Evolutionary conservation across 129 eudicot species (phyloP), one percentile per base, ranked within the genome.

Genomic region (Deinandra increscens): DNA sequence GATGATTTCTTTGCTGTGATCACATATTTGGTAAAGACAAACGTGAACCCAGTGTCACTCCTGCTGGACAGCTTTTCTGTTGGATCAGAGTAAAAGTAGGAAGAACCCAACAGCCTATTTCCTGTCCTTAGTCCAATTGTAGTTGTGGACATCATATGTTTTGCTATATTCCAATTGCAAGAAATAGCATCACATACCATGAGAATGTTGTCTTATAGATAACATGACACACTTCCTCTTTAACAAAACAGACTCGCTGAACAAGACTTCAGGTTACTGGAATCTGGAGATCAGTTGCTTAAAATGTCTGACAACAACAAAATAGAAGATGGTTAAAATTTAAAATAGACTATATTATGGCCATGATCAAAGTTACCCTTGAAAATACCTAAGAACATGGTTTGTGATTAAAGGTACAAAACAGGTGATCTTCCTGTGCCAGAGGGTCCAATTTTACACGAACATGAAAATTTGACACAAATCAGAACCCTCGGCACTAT

Each of bases 121-220:
- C 95, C 97, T 41, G 97, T 75, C 78, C 81, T 85, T 64, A 89
- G 84, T 68, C 99, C 97, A 76, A 94, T 85, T 62, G 96, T 92
- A 78, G 91, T 84, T 15, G 93, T 80, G 63, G 89, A 86, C 97
- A 87, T 89, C 81, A 69, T 86, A 62, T 60, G 55, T 65, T 33
- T 39, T 22, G 58, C 65, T 38, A 43, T 56, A 75, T 60, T 64
- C 67, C 64, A 58, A 48, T 48, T 14, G 23, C 6, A 2, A 45
- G 61, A 38, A 43, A 54, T 33, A 84, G 70, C 72, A 72, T 76
- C 75, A 82, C 75, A 60, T 39, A 23, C 68, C 43, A 56, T 66
- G 36, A 17, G 54, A 69, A 45, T 51, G 43, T 56, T 37, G 38
- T 31, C 37, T 38, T 55, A 37, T 45, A 53, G 68, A 60, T 41